These are phyloP conservation scores for Chlamydomonas sp. DNA, from an alignment of 139 green algal species.

Conservation along the genomic window DNA sequence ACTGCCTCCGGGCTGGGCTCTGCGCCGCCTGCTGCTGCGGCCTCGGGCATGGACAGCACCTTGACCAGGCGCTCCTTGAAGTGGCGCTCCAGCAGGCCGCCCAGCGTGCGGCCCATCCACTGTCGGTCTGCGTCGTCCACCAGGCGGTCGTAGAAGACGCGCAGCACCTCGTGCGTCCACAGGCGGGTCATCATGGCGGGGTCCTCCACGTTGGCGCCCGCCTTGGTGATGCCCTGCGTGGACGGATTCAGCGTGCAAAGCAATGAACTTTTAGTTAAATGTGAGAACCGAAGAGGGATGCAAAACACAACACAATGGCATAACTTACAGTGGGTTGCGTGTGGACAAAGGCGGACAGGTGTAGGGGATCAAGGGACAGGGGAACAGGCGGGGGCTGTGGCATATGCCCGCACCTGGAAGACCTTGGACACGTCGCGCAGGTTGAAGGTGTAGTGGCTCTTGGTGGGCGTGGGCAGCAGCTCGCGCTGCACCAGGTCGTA, in stretches of 20 bases:
- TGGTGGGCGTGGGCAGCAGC: constrained; percentile 76
- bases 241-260: not conserved
- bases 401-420: constrained; percentile 57
- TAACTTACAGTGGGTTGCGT: too few species aligned
- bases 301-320: too few species aligned
- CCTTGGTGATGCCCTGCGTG: constrained; percentile 64
- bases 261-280: not conserved
- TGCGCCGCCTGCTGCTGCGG: not conserved
- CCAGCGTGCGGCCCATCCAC: constrained; percentile 59
- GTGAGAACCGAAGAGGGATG: too few species aligned
- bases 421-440: constrained; percentile 82
- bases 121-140: constrained; percentile 66
- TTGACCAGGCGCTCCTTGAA: constrained; percentile 78
- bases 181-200: constrained; percentile 52
- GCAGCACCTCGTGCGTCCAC: constrained; percentile 76
- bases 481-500: constrained; percentile 72
- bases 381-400: not conserved
- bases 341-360: not conserved
- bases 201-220: constrained; percentile 53
- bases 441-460: constrained; percentile 87
- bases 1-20: constrained; percentile 50
- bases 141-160: constrained; percentile 66
- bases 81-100: constrained; percentile 66
- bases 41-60: constrained; percentile 46
- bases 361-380: not conserved